Evolutionary conservation across 2,329 filamentous ascomycete species (phyloP).

Genomic region (Colletotrichum neosansevieriae): DNA sequence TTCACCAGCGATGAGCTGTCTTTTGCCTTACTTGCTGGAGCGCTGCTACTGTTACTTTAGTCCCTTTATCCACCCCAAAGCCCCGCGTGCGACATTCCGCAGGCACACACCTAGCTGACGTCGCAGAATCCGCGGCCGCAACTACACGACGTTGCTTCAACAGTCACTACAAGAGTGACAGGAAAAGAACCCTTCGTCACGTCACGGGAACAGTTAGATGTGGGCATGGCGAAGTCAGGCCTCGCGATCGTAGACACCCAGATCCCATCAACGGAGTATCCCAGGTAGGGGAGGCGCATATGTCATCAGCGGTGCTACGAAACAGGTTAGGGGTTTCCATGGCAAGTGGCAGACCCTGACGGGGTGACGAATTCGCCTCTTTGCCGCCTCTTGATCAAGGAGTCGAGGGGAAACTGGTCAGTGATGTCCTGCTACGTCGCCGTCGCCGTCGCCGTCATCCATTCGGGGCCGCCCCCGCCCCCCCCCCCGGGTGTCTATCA

Average conservation of each 20-base stretch:
- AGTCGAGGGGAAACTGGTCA: neutral
- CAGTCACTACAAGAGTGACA: neutral
- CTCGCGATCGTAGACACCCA: slow-evolving; percentile 9
- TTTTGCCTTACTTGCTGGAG: slow-evolving; percentile 1
- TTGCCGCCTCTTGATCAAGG: slow-evolving; percentile 6
- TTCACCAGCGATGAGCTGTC: slow-evolving; percentile 13
- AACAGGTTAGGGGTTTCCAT: neutral
- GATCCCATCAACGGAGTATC: neutral
- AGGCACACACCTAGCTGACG: slow-evolving; percentile 9
- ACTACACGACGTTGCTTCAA: slow-evolving; percentile 10
- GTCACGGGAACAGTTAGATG: slow-evolving; percentile 5
- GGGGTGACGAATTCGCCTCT: slow-evolving; percentile 10
- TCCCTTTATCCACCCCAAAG: neutral
- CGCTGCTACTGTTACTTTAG: neutral
- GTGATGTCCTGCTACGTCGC: slow-evolving; percentile 8
- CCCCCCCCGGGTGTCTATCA: slow-evolving; percentile 23
- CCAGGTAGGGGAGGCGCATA: neutral
- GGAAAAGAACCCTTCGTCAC: neutral
- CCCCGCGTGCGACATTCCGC: slow-evolving; percentile 7
- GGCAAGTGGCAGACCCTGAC: slow-evolving; percentile 14
- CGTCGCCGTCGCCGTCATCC: slow-evolving; percentile 1
- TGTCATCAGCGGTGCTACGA: neutral
- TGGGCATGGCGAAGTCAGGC: neutral
- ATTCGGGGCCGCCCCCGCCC: slow-evolving; percentile 17
- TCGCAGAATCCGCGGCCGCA: slow-evolving; percentile 10